Conservation (phyloP, 208 protist genomes). For the Entamoeba invadens region DNA sequence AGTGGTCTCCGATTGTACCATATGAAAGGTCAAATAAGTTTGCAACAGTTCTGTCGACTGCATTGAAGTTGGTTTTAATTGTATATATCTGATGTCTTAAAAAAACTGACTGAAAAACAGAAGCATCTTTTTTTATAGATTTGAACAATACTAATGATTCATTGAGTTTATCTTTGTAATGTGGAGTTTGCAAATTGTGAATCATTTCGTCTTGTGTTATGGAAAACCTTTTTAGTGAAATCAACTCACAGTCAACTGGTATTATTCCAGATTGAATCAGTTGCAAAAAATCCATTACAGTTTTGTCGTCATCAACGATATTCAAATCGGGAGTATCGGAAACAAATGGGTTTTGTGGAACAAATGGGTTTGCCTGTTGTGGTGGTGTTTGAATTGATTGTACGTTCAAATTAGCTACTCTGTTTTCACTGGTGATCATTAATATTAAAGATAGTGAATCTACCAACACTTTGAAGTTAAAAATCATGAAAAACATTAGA, state of each 20-base stretch:
- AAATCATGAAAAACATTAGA: background rate
- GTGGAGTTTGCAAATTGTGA: background rate
- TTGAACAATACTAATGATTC: background rate
- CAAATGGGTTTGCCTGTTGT: background rate
- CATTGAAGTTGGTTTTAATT: background rate
- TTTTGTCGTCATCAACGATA: no score
- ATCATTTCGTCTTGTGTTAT: background rate
- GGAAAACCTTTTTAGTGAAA: background rate
- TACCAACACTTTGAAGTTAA: background rate
- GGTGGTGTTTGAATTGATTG: background rate
- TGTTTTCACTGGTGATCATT: background rate
- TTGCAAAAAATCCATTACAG: no score
- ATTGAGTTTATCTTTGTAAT: background rate
- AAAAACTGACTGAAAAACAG: background rate
- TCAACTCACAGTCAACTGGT: no score
- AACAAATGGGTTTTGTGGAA: no score
- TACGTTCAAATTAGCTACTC: background rate
- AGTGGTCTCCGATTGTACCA: background rate
- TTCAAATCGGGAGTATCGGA: no score
- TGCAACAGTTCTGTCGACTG: background rate
- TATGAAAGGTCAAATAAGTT: background rate
- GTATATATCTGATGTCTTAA: background rate
- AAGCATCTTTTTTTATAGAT: background rate
- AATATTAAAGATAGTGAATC: background rate
- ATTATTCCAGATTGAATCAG: no score